Percentiles rank a stretch among this genome's conserved stretches.
phyloP scores from a whole-genome alignment of 805 yeast genomes.

The Candida tibetensis region DNA sequence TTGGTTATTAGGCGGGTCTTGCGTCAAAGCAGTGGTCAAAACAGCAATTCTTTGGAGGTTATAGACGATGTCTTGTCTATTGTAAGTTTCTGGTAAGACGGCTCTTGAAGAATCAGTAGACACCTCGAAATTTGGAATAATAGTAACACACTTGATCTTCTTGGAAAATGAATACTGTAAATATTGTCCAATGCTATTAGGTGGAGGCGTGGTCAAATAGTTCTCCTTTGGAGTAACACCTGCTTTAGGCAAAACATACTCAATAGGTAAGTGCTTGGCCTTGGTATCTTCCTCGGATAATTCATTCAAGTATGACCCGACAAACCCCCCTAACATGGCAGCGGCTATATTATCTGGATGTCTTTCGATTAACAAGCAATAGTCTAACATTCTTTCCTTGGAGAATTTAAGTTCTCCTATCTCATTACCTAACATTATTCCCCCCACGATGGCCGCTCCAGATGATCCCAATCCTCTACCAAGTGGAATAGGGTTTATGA shows the following conservation, averaged over 20 bases:
- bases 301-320: conserved; percentile 89
- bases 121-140: conserved; percentile 92
- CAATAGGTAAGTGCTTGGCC: conserved; percentile 79
- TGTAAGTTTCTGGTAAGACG: conserved; percentile 79
- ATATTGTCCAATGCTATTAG: conserved; percentile 82
- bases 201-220: conserved; percentile 51
- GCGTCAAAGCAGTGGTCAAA: conserved; percentile 87
- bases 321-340: conserved; percentile 98
- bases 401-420: conserved; percentile 70
- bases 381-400: conserved; percentile 85
- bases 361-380: conserved; percentile 94
- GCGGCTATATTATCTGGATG: conserved; percentile 99
- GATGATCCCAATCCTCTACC: conserved; percentile 98
- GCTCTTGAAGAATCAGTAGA: conserved; percentile 89
- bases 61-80: conserved; percentile 80
- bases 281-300: conserved; percentile 67
- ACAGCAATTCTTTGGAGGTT: conserved; percentile 92
- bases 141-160: conserved; percentile 80
- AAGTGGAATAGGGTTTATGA: conserved; percentile 87
- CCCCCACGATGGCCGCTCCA: conserved; percentile 98
- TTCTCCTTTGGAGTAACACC: conserved; percentile 60
- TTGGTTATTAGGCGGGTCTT: conserved; percentile 75
- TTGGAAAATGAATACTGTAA: conserved; percentile 81
- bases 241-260: conserved; percentile 78
- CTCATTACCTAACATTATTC: conserved; percentile 85